These are phyloP conservation scores for Penicillium italicum DNA, from an alignment of 2,329 filamentous ascomycete genomes.

Conservation along the genomic window DNA sequence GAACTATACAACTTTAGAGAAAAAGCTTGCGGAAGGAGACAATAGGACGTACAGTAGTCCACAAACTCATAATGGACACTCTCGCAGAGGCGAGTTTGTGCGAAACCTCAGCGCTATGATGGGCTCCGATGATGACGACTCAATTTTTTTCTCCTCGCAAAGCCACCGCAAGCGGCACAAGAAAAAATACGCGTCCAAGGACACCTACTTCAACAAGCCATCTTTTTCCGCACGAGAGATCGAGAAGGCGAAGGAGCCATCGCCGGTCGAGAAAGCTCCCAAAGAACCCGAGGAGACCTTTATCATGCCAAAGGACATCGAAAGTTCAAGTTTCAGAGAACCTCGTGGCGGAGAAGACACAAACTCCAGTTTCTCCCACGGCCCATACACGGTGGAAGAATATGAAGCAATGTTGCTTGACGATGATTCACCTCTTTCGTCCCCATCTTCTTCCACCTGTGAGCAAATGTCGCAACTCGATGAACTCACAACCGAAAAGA, in stretches of 20 bases:
- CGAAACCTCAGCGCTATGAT: conserved; percentile 13
- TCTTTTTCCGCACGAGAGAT: neutral
- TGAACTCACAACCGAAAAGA: neutral
- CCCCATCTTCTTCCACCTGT: conserved; percentile 19
- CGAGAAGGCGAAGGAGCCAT: neutral
- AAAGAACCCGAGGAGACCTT: conserved; percentile 19
- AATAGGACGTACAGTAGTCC: conserved; percentile 5
- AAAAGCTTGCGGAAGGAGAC: conserved; percentile 21
- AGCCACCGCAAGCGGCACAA: conserved; percentile 15
- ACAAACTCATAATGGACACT: conserved; percentile 3
- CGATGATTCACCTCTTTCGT: conserved; percentile 32
- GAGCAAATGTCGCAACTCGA: conserved; percentile 19
- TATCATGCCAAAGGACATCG: conserved; percentile 25
- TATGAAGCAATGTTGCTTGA: conserved; percentile 16
- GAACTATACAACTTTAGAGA: conserved; percentile 17
- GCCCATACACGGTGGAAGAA: conserved; percentile 22
- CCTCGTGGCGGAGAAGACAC: conserved; percentile 9
- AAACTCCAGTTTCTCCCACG: conserved; percentile 29
- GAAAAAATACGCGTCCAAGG: conserved; percentile 18
- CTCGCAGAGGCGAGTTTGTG: neutral
- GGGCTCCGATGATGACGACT: conserved; percentile 10
- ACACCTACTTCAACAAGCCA: conserved; percentile 12
- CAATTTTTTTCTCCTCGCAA: conserved; percentile 7
- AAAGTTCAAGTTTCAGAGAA: conserved; percentile 12
- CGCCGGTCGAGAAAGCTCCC: neutral